Evolutionary conservation across 176 grass and related monocot species (phyloP).

Genomic region (Alopecurus myosuroides): DNA sequence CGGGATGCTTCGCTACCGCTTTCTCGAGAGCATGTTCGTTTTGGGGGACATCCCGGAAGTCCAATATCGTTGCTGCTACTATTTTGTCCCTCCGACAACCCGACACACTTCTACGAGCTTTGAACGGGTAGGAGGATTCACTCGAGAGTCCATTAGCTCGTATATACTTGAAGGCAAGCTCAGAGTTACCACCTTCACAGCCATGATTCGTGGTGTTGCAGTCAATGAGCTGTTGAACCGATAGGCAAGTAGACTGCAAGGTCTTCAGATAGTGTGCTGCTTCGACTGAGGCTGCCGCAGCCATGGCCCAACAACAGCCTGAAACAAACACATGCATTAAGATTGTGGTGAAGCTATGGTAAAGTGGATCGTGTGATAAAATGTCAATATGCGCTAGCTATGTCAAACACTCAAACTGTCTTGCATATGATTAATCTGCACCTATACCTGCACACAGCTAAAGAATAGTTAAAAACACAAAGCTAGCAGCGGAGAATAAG

Average conservation of each 20-base stretch:
- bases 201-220: neutral
- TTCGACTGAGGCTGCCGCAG: neutral
- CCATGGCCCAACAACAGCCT: neutral
- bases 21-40: neutral
- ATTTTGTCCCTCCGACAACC: neutral
- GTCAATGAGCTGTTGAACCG: neutral
- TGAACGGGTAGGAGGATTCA: neutral
- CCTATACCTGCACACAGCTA: too few relatives aligned
- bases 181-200: neutral
- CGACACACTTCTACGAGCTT: neutral
- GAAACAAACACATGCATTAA: neutral
- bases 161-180: neutral
- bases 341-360: too few relatives aligned
- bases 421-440: too few relatives aligned
- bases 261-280: neutral
- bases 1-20: neutral
- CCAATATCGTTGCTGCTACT: neutral
- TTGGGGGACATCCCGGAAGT: neutral
- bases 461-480: too few relatives aligned
- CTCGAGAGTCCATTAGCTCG: neutral
- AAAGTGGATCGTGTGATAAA: too few relatives aligned
- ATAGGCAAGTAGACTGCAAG: neutral
- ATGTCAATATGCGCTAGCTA: too few relatives aligned
- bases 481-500: too few relatives aligned
- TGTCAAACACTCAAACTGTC: too few relatives aligned